Conservation (phyloP, 2,329 filamentous ascomycete genomes). For the Aureobasidium sp. region DNA sequence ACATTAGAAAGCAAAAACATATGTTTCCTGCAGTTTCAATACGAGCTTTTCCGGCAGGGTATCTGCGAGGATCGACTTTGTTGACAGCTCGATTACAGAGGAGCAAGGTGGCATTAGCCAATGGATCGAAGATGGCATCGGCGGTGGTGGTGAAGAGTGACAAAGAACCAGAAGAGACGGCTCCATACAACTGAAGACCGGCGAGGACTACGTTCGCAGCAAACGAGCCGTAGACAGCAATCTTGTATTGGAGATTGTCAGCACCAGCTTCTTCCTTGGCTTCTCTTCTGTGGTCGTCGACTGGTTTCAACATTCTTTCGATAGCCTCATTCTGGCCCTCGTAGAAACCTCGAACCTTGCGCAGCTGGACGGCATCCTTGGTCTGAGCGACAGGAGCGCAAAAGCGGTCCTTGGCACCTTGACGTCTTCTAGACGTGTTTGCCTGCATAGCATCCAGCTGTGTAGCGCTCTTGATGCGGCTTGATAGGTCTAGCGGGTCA, state of each 20-base stretch:
- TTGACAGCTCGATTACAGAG: constrained; percentile 82
- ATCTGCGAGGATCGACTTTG: constrained; percentile 75
- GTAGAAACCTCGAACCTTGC: constrained; percentile 74
- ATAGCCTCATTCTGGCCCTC: constrained; percentile 89
- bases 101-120: constrained; percentile 83
- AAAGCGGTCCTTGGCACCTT: constrained; percentile 30
- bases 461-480: constrained; percentile 66
- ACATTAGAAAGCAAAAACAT: constrained; percentile 94
- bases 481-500: constrained; percentile 76
- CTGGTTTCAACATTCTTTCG: constrained; percentile 80
- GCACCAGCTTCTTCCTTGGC: constrained; percentile 74
- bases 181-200: constrained; percentile 79
- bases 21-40: constrained; percentile 96
- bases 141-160: constrained; percentile 98
- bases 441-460: constrained; percentile 72
- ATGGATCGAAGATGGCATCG: constrained; percentile 86
- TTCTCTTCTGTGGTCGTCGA: constrained; percentile 80
- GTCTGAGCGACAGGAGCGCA: constrained; percentile 34
- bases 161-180: constrained; percentile 78
- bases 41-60: constrained; percentile 85
- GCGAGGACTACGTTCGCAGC: constrained; percentile 74
- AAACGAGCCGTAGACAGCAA: constrained; percentile 62
- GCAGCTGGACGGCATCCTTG: constrained; percentile 38
- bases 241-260: constrained; percentile 70
- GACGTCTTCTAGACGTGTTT: constrained; percentile 72